Evolutionary conservation across 2,329 filamentous ascomycete species (phyloP).

Genomic region (Sordariomycetes sp.): DNA sequence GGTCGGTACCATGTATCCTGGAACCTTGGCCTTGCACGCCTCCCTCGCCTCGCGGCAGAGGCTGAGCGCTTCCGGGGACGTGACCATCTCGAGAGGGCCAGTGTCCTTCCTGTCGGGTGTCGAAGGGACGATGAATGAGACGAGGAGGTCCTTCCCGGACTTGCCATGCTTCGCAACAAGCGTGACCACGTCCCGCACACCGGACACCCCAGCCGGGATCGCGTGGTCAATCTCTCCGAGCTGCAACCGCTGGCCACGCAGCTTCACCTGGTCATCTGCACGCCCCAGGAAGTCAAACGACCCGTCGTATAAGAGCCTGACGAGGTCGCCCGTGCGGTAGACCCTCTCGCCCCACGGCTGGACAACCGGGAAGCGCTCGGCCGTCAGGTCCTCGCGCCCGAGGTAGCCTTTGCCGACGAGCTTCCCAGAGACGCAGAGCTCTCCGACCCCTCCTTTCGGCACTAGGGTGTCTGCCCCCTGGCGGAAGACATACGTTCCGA

Average conservation of each 20-base stretch:
- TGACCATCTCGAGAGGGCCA: not conserved
- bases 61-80: not conserved
- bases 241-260: constrained; percentile 80
- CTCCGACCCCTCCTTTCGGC: constrained; percentile 67
- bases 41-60: constrained; percentile 31
- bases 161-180: constrained; percentile 60
- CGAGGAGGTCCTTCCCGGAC: constrained; percentile 71
- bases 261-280: constrained; percentile 84
- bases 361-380: constrained; percentile 63
- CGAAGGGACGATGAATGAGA: constrained; percentile 54
- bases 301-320: constrained; percentile 67
- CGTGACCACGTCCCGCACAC: constrained; percentile 61
- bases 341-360: constrained; percentile 46
- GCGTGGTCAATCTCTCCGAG: constrained; percentile 85
- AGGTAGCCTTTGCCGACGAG: constrained; percentile 86
- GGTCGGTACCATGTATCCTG: constrained; percentile 84
- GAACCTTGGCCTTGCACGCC: constrained; percentile 59
- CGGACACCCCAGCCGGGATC: constrained; percentile 49
- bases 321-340: constrained; percentile 84
- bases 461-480: constrained; percentile 62
- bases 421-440: constrained; percentile 79
- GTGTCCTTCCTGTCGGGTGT: not conserved
- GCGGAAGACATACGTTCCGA: constrained; percentile 69
- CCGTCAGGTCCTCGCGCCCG: constrained; percentile 66
- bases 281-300: constrained; percentile 83